Percentiles rank a stretch among this genome's conserved stretches.
These are phyloP conservation scores for Chlamydomonas applanata DNA, from an alignment of 139 green algal species.

Conservation along the genomic window DNA sequence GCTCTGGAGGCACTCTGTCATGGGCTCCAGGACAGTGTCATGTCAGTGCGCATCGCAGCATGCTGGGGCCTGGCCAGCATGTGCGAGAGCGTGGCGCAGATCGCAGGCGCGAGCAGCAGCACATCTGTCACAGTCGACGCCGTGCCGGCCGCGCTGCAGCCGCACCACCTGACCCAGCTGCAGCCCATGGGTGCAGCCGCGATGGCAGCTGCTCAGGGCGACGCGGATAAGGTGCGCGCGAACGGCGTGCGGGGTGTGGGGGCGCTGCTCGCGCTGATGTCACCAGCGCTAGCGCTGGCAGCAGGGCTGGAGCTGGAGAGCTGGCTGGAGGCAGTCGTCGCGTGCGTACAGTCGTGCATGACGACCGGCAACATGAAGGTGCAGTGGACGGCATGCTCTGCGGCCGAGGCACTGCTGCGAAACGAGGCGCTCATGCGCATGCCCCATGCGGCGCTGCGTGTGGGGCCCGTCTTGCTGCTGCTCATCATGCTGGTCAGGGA, in stretches of 20 bases:
- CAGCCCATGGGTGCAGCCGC: conserved; percentile 33
- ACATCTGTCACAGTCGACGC: background rate
- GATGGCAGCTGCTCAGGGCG: conserved; percentile 34
- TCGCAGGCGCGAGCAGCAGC: background rate
- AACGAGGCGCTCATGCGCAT: conserved; percentile 25
- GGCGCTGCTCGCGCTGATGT: conserved; percentile 34
- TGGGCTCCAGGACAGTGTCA: conserved; percentile 17
- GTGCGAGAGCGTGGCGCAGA: conserved; percentile 29
- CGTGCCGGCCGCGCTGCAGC: background rate
- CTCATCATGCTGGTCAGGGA: conserved; percentile 63
- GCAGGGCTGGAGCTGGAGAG: background rate
- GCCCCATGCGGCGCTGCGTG: background rate
- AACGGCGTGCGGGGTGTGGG: conserved; percentile 57
- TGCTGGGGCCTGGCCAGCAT: conserved; percentile 55
- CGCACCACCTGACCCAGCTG: conserved; percentile 16
- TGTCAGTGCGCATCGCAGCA: conserved; percentile 50
- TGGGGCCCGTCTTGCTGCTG: conserved; percentile 39
- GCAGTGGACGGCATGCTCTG: conserved; percentile 64
- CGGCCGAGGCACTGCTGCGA: conserved; percentile 28
- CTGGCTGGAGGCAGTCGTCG: conserved; percentile 39
- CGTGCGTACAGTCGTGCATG: conserved; percentile 47
- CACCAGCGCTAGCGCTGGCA: background rate
- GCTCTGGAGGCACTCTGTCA: background rate
- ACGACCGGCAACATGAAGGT: conserved; percentile 61
- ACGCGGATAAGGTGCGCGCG: conserved; percentile 63